These are phyloP conservation scores for Teunomyces panamensis DNA, from an alignment of 805 yeast genomes.

Conservation along the genomic window DNA sequence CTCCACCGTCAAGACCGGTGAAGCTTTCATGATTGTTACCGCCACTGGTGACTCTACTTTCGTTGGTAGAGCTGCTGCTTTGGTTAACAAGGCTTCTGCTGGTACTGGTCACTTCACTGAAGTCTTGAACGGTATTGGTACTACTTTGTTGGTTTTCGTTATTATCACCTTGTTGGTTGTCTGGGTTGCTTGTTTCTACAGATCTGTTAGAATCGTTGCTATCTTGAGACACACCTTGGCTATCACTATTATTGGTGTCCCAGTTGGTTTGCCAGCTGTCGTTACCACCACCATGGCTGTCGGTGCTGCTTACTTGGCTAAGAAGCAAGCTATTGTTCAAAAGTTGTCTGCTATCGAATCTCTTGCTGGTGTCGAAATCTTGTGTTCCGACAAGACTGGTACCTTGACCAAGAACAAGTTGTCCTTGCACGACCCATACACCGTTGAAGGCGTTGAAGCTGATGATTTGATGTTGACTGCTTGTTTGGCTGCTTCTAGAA, in stretches of 20 bases:
- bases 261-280: conserved; percentile 98
- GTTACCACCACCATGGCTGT: conserved; percentile 99
- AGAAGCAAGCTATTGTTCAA: conserved; percentile 96
- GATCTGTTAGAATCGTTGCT: conserved; percentile 81
- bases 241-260: conserved; percentile 96
- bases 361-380: conserved; percentile 94
- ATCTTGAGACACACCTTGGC: conserved; percentile 91
- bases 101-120: conserved; percentile 97
- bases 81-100: conserved; percentile 90
- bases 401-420: conserved; percentile 96
- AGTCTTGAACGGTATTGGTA: conserved; percentile 97
- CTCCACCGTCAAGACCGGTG: conserved; percentile 94
- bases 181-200: conserved; percentile 93
- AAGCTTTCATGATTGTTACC: conserved; percentile 88
- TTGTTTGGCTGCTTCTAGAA: conserved; percentile 95
- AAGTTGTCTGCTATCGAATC: conserved; percentile 96
- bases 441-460: conserved; percentile 94
- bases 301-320: conserved; percentile 98
- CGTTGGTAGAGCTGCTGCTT: conserved; percentile 96
- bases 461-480: conserved; percentile 97
- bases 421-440: conserved; percentile 94
- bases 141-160: conserved; percentile 83
- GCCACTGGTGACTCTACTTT: conserved; percentile 95
- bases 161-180: conserved; percentile 82
- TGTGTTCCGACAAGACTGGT: conserved; percentile 98